Percentiles rank a stretch among this genome's conserved stretches.
These are phyloP conservation scores for Byssochlamys sp. DNA, from an alignment of 2,329 filamentous ascomycete genomes.

Conservation along the genomic window DNA sequence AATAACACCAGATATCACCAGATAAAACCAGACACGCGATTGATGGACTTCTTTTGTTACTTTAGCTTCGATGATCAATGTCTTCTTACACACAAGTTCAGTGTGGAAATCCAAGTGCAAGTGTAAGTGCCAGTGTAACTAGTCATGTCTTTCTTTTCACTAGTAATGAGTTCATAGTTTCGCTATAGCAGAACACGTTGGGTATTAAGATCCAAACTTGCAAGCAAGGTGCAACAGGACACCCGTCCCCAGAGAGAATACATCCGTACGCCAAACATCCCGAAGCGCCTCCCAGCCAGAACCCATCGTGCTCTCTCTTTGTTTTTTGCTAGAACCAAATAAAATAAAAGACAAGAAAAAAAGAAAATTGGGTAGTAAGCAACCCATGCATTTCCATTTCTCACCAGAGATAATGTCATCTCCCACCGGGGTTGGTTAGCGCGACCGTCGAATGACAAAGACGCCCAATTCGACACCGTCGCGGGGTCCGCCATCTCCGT, in stretches of 20 bases:
- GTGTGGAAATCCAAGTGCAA: too few species aligned
- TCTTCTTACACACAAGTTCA: background rate
- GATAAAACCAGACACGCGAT: too few species aligned
- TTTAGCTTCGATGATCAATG: too few species aligned
- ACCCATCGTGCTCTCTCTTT: background rate
- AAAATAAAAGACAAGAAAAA: background rate
- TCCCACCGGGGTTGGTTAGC: slow-evolving; percentile 10
- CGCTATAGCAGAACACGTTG: slow-evolving; percentile 4
- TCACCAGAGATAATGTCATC: background rate
- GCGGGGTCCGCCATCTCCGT: slow-evolving; percentile 36
- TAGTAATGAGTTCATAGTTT: background rate
- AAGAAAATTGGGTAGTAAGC: background rate
- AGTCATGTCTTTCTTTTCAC: background rate
- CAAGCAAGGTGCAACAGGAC: slow-evolving; percentile 2
- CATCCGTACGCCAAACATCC: slow-evolving; percentile 5
- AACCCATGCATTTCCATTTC: background rate
- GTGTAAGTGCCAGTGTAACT: too few species aligned
- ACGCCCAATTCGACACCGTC: slow-evolving; percentile 39
- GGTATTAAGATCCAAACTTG: slow-evolving; percentile 11
- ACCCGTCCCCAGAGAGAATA: slow-evolving; percentile 4
- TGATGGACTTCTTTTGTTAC: too few species aligned
- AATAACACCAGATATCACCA: too few species aligned
- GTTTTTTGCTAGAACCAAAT: too few species aligned
- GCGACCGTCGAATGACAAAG: slow-evolving; percentile 40
- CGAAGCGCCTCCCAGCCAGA: background rate